phyloP scores from a whole-genome alignment of 257 asterid genomes.

The Solanum verrucosum region DNA sequence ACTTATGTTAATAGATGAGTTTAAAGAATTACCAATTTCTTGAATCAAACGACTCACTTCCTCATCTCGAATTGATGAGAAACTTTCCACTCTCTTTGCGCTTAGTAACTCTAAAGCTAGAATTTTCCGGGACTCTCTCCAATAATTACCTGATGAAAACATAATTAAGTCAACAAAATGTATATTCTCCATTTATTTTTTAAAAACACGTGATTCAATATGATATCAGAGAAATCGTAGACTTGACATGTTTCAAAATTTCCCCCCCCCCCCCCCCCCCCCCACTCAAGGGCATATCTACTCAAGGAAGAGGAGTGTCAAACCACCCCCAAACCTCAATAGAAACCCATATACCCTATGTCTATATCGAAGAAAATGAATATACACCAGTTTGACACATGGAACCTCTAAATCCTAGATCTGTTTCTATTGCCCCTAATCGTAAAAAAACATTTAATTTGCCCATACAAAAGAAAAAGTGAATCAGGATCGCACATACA shows the following conservation, averaged over 20 bases:
- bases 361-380: neutral
- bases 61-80: constrained; percentile 13
- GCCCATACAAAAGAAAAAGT: neutral
- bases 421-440: neutral
- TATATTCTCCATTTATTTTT: too few relatives aligned
- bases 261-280: too few relatives aligned
- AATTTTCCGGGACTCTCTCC: constrained; percentile 8
- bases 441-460: neutral
- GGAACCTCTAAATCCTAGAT: neutral
- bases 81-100: constrained; percentile 21
- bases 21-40: neutral
- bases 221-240: neutral
- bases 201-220: neutral
- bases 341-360: neutral
- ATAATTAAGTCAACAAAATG: neutral
- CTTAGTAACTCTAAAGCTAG: constrained; percentile 22
- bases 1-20: constrained; percentile 16
- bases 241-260: neutral
- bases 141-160: neutral
- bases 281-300: neutral
- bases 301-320: neutral
- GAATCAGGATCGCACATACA: neutral
- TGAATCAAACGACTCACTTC: constrained; percentile 21
- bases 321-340: neutral
- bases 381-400: neutral